phyloP scores from a whole-genome alignment of 2,329 filamentous ascomycete genomes.

The Geoglossum cookeanum region DNA sequence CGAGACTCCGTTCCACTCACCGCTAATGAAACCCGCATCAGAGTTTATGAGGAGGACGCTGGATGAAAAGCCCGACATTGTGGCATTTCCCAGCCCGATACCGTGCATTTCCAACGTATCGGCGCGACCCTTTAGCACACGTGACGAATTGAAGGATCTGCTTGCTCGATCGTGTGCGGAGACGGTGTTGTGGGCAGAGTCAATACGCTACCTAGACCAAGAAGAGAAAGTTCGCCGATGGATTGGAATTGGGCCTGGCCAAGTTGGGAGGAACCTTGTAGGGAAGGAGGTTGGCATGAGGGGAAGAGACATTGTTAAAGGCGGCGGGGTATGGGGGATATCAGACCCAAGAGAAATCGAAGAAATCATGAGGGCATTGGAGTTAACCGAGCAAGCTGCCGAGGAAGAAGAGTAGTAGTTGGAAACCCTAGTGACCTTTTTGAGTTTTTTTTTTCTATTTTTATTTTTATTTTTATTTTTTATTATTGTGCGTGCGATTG shows the following conservation, averaged over 20 bases:
- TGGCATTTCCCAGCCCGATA: slow-evolving; percentile 56
- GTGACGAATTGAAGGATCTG: slow-evolving; percentile 57
- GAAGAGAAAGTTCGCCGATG: slow-evolving; percentile 64
- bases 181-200: slow-evolving; percentile 89
- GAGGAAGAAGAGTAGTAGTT: slow-evolving; percentile 7
- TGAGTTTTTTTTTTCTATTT: no score
- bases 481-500: no score
- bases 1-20: slow-evolving; percentile 79
- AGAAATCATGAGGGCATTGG: slow-evolving; percentile 42
- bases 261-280: slow-evolving; percentile 81
- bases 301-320: slow-evolving; percentile 58
- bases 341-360: slow-evolving; percentile 62
- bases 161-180: slow-evolving; percentile 71
- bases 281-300: slow-evolving; percentile 89
- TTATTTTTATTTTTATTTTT: no score
- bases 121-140: slow-evolving; percentile 55
- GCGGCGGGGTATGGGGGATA: slow-evolving; percentile 84
- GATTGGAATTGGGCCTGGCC: slow-evolving; percentile 84
- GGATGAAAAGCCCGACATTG: slow-evolving; percentile 34
- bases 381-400: slow-evolving; percentile 36
- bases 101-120: slow-evolving; percentile 78
- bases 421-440: no score
- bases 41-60: slow-evolving; percentile 53
- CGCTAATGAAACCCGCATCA: slow-evolving; percentile 74
- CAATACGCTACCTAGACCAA: slow-evolving; percentile 74